Conservation (phyloP, 371 early-diverging fungal species). For the Apophysomyces elegans region DNA sequence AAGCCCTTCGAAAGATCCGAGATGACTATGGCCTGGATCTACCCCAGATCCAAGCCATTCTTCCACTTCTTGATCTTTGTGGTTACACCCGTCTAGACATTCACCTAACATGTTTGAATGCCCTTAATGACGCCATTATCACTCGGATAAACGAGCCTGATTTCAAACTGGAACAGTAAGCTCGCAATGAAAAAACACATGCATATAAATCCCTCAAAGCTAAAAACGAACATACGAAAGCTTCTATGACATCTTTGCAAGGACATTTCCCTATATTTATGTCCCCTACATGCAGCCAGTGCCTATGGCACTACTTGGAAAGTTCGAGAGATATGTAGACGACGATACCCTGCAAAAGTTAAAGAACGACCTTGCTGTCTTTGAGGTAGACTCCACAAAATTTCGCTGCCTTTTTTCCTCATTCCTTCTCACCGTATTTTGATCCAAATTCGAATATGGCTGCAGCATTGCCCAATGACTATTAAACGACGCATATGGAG, state of each 20-base stretch:
- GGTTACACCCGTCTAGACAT: conserved; percentile 58
- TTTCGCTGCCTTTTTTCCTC: neutral
- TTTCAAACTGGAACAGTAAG: conserved; percentile 55
- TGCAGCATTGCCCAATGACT: conserved; percentile 41
- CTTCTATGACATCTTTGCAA: conserved; percentile 50
- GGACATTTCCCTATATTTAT: conserved; percentile 59
- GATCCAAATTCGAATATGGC: conserved; percentile 5
- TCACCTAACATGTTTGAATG: conserved; percentile 60
- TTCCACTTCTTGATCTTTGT: conserved; percentile 64
- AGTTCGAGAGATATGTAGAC: conserved; percentile 55
- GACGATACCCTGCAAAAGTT: conserved; percentile 56
- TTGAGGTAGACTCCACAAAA: conserved; percentile 34
- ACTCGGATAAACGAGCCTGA: conserved; percentile 37
- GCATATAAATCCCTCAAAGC: too few relatives aligned
- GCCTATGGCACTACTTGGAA: conserved; percentile 64
- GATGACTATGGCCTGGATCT: conserved; percentile 45
- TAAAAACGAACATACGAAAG: conserved; percentile 21
- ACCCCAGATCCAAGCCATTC: conserved; percentile 60
- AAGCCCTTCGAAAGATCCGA: conserved; percentile 46
- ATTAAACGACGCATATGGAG: conserved; percentile 55
- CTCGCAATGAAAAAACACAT: neutral
- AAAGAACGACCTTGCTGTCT: conserved; percentile 48
- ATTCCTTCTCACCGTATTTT: neutral
- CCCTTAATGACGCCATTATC: conserved; percentile 52
- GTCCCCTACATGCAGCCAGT: conserved; percentile 63